A percentile compares a stretch with the other conserved stretches of the same genome.
Evolutionary conservation across 129 eudicot species (phyloP).

Genomic region (Helianthus tuberosus): DNA sequence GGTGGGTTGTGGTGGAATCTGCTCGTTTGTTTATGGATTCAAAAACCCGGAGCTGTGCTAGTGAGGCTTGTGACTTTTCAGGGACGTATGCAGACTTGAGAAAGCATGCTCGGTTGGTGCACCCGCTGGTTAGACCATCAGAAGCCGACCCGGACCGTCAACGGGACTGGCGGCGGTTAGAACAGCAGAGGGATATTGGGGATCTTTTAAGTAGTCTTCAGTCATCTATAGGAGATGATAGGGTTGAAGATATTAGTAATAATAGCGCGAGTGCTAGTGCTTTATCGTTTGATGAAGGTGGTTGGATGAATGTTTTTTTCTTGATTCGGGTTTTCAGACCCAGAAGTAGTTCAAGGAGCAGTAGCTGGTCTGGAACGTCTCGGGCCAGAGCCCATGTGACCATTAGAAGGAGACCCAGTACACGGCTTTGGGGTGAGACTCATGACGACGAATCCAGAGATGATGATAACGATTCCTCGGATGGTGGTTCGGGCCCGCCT

Average conservation of each 20-base stretch:
- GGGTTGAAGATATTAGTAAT: constrained; percentile 38
- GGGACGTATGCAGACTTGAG: constrained; percentile 75
- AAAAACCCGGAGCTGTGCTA: constrained; percentile 70
- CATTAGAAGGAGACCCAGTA: constrained; percentile 68
- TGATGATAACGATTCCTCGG: constrained; percentile 58
- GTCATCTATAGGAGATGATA: constrained; percentile 63
- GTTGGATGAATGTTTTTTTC: constrained; percentile 75
- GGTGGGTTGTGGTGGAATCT: constrained; percentile 76
- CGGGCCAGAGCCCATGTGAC: constrained; percentile 61
- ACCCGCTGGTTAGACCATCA: constrained; percentile 75
- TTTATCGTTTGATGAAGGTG: constrained; percentile 65
- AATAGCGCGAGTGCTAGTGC: constrained; percentile 13
- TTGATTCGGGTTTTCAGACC: constrained; percentile 69
- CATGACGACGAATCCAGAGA: constrained; percentile 52
- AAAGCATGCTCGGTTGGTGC: constrained; percentile 75
- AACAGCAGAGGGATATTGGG: constrained; percentile 77
- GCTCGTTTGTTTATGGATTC: constrained; percentile 77
- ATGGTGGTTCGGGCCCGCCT: constrained; percentile 52
- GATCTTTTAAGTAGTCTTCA: constrained; percentile 77
- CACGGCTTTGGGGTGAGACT: too few relatives aligned
- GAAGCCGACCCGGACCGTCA: constrained; percentile 88
- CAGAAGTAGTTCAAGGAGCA: constrained; percentile 49
- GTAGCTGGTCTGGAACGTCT: constrained; percentile 65
- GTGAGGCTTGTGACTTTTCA: constrained; percentile 76
- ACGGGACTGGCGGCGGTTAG: constrained; percentile 78